A percentile compares a stretch with the other conserved stretches of the same genome.
Conservation (phyloP, 2,329 filamentous ascomycete genomes). For the Didymella arachidicola region DNA sequence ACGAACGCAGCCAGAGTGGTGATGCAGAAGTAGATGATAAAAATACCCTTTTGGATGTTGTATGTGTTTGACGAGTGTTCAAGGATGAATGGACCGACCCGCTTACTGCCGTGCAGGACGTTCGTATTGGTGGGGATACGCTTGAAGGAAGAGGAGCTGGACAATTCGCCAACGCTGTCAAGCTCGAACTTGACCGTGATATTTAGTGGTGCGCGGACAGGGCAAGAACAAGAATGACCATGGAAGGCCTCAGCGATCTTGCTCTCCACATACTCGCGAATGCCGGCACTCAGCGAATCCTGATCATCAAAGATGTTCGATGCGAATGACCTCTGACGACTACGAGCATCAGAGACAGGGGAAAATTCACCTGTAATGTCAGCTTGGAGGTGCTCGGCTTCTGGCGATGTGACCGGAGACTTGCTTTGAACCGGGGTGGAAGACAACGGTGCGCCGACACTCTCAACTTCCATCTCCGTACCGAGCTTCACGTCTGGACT, state of each 20-base stretch:
- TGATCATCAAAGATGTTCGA: background rate
- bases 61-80: background rate
- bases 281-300: background rate
- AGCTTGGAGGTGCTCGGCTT: background rate
- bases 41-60: background rate
- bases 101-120: background rate
- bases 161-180: background rate
- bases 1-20: background rate
- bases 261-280: background rate
- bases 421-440: background rate
- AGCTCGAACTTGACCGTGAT: background rate
- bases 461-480: background rate
- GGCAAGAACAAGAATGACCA: background rate
- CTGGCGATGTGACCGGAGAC: background rate
- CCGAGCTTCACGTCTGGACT: background rate
- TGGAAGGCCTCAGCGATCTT: background rate
- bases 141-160: background rate
- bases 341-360: background rate
- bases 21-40: background rate
- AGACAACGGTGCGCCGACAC: background rate
- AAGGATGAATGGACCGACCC: background rate
- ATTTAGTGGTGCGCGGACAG: background rate
- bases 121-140: background rate
- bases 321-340: background rate
- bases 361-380: background rate